Percentiles rank a stretch among this genome's conserved stretches.
These are phyloP conservation scores for Aureobasidium sp. DNA, from an alignment of 2,329 filamentous ascomycete genomes.

Conservation along the genomic window DNA sequence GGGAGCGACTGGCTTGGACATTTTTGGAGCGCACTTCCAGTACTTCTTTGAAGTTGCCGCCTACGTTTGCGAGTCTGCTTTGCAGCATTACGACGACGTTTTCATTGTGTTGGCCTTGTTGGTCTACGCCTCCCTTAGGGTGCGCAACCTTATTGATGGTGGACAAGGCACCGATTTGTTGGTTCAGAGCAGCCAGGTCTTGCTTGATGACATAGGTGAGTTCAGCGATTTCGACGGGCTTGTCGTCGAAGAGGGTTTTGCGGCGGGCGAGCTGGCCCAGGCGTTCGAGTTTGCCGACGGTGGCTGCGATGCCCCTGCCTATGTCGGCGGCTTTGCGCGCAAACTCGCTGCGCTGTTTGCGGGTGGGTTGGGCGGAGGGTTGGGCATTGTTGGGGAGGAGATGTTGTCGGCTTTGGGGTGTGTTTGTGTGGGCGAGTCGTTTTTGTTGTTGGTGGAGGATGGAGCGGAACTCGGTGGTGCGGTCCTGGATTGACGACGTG, in stretches of 20 bases:
- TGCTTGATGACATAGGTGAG: constrained; percentile 98
- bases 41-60: constrained; percentile 94
- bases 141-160: constrained; percentile 68
- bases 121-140: constrained; percentile 42
- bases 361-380: constrained; percentile 21
- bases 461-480: constrained; percentile 88
- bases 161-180: constrained; percentile 80
- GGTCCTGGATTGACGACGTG: constrained; percentile 78
- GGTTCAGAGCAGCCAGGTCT: constrained; percentile 76
- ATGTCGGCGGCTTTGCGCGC: constrained; percentile 86
- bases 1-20: constrained; percentile 83
- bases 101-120: constrained; percentile 96
- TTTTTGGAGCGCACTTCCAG: constrained; percentile 95
- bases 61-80: constrained; percentile 85
- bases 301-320: constrained; percentile 79
- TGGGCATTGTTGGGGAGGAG: constrained; percentile 47
- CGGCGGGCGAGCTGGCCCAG: constrained; percentile 89
- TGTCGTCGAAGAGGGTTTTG: constrained; percentile 94
- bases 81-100: constrained; percentile 91
- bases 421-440: constrained; percentile 60
- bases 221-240: constrained; percentile 93
- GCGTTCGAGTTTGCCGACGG: constrained; percentile 92
- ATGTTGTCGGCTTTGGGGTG: constrained; percentile 66
- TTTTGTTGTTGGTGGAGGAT: constrained; percentile 76
- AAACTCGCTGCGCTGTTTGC: constrained; percentile 68